Base-by-base conservation (phyloP, 495 filamentous ascomycete species). In the Penicillium coffeae region DNA sequence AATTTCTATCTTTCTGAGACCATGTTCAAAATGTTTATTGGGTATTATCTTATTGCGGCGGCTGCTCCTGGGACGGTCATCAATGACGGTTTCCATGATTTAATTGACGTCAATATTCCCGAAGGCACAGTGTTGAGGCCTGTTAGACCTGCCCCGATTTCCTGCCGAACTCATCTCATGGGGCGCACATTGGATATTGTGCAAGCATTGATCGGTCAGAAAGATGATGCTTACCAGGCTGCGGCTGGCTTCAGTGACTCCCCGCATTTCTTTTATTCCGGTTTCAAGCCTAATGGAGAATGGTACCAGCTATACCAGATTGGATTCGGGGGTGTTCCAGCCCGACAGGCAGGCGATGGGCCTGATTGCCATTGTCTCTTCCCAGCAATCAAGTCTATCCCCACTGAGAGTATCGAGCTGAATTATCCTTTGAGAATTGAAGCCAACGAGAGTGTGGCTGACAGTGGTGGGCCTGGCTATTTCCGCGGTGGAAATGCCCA, bases 11-110 rank as follows among this genome's bases (percentile, higher is more conserved):
- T 78, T 0, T 73, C 62, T 10, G 67, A 72, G 38, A 74, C 72
- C 10, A 76, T 77, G 75, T 77, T 78, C 67, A 68, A 65, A 36
- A 75, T 78, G 70, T 75, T 78, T 36, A 69, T 77, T 40, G 73
- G 71, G 0, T 75, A 72, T 50, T 78, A 76, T 46, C 60, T 77
- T n/a, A n/a, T n/a, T n/a, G n/a, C n/a, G n/a, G 73, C 75, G 0
- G 73, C 73, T 8, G 70, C 73, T 1, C 69, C 72, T 0, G 69
- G 65, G 6, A 70, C 71, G 1, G 63, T 75, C 1, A 69, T 71
- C 40, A 75, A 74, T 38, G 70, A 75, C 48, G 68, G 69, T 8
- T 77, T 77, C 57, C 75, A 77, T 38, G 74, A 77, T 33, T 58
- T 77, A 2, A 63, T 77, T 37, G 72, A 77, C 30, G 63, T 77